Evolutionary conservation across 805 yeast genomes (phyloP), one percentile per base, ranked within the genome.

Genomic region (Myxozyma udenii): DNA sequence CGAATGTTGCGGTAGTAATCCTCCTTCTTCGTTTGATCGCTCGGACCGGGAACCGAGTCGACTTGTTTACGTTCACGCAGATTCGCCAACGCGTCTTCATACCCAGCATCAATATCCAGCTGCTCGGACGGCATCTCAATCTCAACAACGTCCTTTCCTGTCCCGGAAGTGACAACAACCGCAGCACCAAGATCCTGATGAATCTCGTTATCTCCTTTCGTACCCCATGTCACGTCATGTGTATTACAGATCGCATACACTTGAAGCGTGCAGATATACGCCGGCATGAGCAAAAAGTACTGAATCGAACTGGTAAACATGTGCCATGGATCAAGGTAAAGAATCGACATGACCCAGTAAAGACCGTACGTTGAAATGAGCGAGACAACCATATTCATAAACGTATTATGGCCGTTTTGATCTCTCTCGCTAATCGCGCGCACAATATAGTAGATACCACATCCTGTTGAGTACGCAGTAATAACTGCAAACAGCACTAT

Each of bases 161-260:
- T 50, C 77, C 81, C 47, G 74, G 78, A 36, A 36, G 77, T 75
- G 2, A 87, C 76, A 62, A 84, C 86, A 62, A 84, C 86, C 22
- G 95, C 96, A 41, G 84, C 81, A 54, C 97, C 98, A 62, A 93
- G 75, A 68, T 78, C 95, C 70, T 74, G 79, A 65, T 74, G 80
- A 66, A 41, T 80, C 16, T 63, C 77, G 9, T 80, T 81, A 45
- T 83, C 87, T 43, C 95, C 96, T 68, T 90, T 87, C 3, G 96
- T 91, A 67, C 98, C 98, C 98, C 98, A 91, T 4, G 96, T 86
- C 43, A 91, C 83, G 73, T 91, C 98, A 68, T 91, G 96, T 55
- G 91, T 84, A 69, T 91, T 91, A 74, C 97, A 90, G 68, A 91
- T 90, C 2, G 98, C 95, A 70, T 91, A 91, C 55, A 91, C 91